Evolutionary conservation across 169 alveolate genomes (phyloP), one percentile per base, ranked within the genome.

Genomic region (Cytauxzoon felis): DNA sequence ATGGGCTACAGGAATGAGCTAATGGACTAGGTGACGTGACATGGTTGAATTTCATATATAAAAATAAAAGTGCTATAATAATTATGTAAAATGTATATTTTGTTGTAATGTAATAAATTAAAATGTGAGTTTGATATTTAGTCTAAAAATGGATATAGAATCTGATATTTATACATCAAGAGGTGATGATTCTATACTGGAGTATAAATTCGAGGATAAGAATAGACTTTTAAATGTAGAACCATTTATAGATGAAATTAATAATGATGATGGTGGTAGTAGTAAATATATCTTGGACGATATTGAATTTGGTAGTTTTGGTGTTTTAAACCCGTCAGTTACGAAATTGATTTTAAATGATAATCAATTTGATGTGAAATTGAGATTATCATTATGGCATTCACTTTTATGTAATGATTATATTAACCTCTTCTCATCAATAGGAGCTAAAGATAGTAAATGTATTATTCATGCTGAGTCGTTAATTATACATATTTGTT

Each of bases 391-490:
- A 67, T 56, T 75, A 3, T 75, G 85, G 85, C 79, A 75, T 63
- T 57, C 85, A 0, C 41, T 64, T 61, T 56, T 48, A 16, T 60
- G 80, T 9, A 48, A 72, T 6, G 79, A 75, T 21, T 62, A 49
- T 38, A 24, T 68, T 2, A 65, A 65, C 24, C 59, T 75, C 18
- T 33, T 64, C 6, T 63, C 69, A 3, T 52, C 68, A 21, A 29
- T 56, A 3, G 85, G 85, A 18, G 71, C 62, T 21, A 75, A 59
- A 26, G 79, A 75, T 30, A 64, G 70, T 27, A 33, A 53, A 32
- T 62, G 69, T 58, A 38, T 75, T 18, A 64, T 75, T 27, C 78
- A 65, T 53, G 85, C 72, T 5, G 85, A 75, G 36, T 75, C 85
- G 29, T 65, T 75, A 3, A 64, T 75, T 40, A 67, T 75, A 6